These are phyloP conservation scores for Tulasnella calospora DNA, from an alignment of 768 basidiomycete genomes.

Conservation along the genomic window DNA sequence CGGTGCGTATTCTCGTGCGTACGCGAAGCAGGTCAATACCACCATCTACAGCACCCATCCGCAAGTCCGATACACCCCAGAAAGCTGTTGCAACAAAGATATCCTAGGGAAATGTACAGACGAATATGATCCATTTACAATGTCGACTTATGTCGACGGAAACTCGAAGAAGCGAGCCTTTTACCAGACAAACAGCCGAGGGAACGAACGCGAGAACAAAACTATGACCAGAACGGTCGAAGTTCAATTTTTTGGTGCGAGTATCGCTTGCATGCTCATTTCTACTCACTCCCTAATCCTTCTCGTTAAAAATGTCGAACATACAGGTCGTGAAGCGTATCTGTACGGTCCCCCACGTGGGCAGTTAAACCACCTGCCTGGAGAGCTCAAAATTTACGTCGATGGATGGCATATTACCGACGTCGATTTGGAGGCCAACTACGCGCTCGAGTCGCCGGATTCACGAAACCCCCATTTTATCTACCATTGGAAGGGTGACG, in stretches of 20 bases:
- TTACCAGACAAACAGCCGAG: neutral
- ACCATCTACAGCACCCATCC: constrained; percentile 9
- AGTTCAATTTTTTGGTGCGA: neutral
- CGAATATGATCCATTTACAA: neutral
- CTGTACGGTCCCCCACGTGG: neutral
- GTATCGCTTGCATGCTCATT: neutral
- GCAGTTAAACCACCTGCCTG: neutral
- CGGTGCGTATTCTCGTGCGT: neutral
- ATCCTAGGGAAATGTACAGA: neutral
- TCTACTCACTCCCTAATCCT: neutral
- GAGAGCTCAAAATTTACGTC: neutral
- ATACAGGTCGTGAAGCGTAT: neutral
- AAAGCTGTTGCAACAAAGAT: neutral
- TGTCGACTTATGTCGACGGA: neutral
- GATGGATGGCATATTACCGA: neutral
- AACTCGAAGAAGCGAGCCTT: neutral
- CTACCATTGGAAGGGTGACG: neutral
- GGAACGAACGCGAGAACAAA: neutral
- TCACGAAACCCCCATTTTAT: neutral
- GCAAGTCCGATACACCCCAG: neutral
- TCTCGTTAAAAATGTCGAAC: neutral
- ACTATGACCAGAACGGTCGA: neutral
- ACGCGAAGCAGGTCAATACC: neutral
- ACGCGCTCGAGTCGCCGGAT: no score
- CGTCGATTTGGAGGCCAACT: neutral